A percentile compares a stretch with the other conserved stretches of the same genome.
Conservation (phyloP, 1,284 basidiomycete species). For the Irpex sp. region DNA sequence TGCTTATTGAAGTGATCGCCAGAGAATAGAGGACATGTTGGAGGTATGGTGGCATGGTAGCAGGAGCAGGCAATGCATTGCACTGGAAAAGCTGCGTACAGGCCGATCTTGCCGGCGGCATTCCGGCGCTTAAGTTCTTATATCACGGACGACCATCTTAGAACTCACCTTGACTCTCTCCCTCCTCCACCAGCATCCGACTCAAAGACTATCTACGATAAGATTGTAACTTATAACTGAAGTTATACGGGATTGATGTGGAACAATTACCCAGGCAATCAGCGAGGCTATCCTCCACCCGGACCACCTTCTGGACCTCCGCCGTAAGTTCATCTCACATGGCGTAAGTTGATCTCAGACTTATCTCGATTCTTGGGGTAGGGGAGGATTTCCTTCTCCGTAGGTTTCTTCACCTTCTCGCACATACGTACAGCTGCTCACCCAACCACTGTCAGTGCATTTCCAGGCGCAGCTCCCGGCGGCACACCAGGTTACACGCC, state of each 20-base stretch:
- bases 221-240: background rate
- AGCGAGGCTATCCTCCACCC: slow-evolving; percentile 9
- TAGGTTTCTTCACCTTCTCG: slow-evolving; percentile 1
- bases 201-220: background rate
- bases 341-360: background rate
- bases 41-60: slow-evolving; percentile 31
- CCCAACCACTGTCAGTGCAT: background rate
- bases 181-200: background rate
- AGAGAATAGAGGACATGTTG: slow-evolving; percentile 55
- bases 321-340: background rate
- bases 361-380: background rate
- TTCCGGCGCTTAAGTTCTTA: background rate
- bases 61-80: background rate
- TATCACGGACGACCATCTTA: background rate
- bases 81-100: background rate
- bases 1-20: slow-evolving; percentile 58
- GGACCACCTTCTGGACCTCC: slow-evolving; percentile 3
- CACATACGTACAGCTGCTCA: background rate
- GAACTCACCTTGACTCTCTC: background rate
- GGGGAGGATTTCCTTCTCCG: slow-evolving; percentile 15
- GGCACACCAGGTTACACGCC: slow-evolving; percentile 11
- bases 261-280: slow-evolving; percentile 15
- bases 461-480: slow-evolving; percentile 6
- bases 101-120: background rate
- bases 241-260: slow-evolving; percentile 5